Base-by-base conservation (phyloP, 1,284 basidiomycete species). In the Ceratobasidium sp. region DNA sequence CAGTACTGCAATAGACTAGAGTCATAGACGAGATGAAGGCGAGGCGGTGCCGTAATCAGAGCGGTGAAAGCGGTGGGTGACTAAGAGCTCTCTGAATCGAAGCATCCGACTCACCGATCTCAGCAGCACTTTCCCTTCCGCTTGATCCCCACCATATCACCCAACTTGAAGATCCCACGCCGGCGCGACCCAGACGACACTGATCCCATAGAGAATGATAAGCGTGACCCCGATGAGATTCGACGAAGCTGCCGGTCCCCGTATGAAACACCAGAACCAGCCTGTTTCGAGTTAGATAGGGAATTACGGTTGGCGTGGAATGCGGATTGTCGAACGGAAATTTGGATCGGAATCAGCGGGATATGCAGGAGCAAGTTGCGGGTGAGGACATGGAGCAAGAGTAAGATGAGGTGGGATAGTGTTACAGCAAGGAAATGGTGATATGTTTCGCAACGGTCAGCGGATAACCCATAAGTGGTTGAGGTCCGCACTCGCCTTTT, bases 201-300 rank as follows among this genome's bases (percentile, higher is more conserved):
- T 8, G 67, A 70, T 26, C 71, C 64, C 52, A 76, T 76, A 28
- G 72, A 73, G 46, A 76, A 75, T 34, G 75, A 75, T 26, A 76
- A 62, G 28, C 77, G 71, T 32, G 74, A 76, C 6, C 73, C 91
- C 79, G 91, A 92, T 76, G 90, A 92, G 45, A 96, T 93, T 77
- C 94, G 86, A 71, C 94, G 87, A 50, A 97, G 83, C 14, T 94
- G 92, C 70, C 97, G 87, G 80, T 98, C 97, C 12, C 97, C 97
- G 79, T 98, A 99, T 77, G 93, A 95, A 45, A 99, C 94, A 41
- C 97, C 97, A 72, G 93, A 94, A 0, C 94, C 96, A 16, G 93
- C 88, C 67, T 70, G 45, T 23, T 46, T 28, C 21, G 36, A 32
- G 53, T 26, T 18, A 18, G 50, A 53, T 32, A 34, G 28, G 14